These are phyloP conservation scores for Lizonia empirigonia DNA, from an alignment of 2,329 filamentous ascomycete species.

Conservation along the genomic window DNA sequence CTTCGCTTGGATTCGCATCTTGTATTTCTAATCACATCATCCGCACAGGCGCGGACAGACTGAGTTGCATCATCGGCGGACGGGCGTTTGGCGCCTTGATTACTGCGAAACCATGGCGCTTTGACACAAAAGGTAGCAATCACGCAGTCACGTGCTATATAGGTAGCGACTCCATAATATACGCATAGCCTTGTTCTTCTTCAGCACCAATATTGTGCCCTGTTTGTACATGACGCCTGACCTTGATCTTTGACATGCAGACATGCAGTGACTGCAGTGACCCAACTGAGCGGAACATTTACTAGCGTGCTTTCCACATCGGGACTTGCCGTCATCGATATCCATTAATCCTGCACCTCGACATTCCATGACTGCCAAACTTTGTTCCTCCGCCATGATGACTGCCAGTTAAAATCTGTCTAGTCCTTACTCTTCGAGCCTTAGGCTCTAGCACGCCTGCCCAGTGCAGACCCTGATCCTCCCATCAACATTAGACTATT, in stretches of 20 bases:
- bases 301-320: slow-evolving; percentile 12
- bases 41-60: slow-evolving; percentile 30
- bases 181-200: not conserved
- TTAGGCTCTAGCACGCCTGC: too few relatives aligned
- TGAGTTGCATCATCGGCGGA: slow-evolving; percentile 37
- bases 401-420: slow-evolving; percentile 4
- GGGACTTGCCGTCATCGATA: slow-evolving; percentile 22
- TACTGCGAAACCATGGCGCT: slow-evolving; percentile 15
- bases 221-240: not conserved
- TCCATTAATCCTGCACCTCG: too few relatives aligned
- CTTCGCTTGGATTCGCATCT: slow-evolving; percentile 34
- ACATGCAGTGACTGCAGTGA: too few relatives aligned
- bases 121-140: slow-evolving; percentile 24
- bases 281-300: slow-evolving; percentile 6
- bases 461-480: too few relatives aligned
- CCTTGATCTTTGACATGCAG: not conserved
- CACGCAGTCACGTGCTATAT: slow-evolving; percentile 20
- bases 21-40: slow-evolving; percentile 45
- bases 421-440: too few relatives aligned
- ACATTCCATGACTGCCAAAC: slow-evolving; percentile 8
- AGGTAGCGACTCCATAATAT: slow-evolving; percentile 15
- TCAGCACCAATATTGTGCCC: not conserved
- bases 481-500: not conserved
- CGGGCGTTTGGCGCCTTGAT: slow-evolving; percentile 31
- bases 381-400: slow-evolving; percentile 3